phyloP scores from a whole-genome alignment of 1,139 yeast genomes.

The Suhomyces guaymorum region DNA sequence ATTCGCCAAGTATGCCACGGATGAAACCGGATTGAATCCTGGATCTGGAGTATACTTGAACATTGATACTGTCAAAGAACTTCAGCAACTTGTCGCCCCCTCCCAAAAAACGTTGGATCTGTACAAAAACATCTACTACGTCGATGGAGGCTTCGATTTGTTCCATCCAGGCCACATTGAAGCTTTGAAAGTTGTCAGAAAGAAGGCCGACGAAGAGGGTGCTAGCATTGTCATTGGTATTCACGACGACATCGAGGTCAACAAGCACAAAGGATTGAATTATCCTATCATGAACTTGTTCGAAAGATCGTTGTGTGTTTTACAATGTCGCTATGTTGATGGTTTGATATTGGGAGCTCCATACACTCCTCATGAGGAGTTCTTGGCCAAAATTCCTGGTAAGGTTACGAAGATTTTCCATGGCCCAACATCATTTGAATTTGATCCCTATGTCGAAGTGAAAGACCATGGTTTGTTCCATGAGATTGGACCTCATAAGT shows the following conservation, averaged over 20 bases:
- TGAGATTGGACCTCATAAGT: slow-evolving; percentile 55
- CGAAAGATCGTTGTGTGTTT: slow-evolving; percentile 82
- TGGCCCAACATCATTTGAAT: slow-evolving; percentile 55
- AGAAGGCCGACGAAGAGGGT: slow-evolving; percentile 36
- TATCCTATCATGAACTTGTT: slow-evolving; percentile 85
- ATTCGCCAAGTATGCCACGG: slow-evolving; percentile 64
- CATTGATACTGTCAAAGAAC: slow-evolving; percentile 20
- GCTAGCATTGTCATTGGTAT: slow-evolving; percentile 68
- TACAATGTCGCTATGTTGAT: slow-evolving; percentile 85
- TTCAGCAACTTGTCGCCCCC: slow-evolving; percentile 42
- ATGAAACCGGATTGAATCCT: slow-evolving; percentile 57
- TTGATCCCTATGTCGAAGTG: slow-evolving; percentile 46
- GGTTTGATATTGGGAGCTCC: slow-evolving; percentile 75
- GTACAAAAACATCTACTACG: slow-evolving; percentile 48
- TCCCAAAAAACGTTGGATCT: slow-evolving; percentile 25
- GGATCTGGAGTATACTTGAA: slow-evolving; percentile 63
- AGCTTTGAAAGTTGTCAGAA: slow-evolving; percentile 51
- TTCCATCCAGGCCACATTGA: slow-evolving; percentile 94
- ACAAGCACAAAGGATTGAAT: slow-evolving; percentile 61
- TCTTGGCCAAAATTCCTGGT: slow-evolving; percentile 40
- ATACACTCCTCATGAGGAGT: slow-evolving; percentile 44
- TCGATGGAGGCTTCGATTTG: slow-evolving; percentile 88
- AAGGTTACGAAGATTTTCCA: slow-evolving; percentile 53
- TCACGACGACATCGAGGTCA: slow-evolving; percentile 61
- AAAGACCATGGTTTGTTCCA: slow-evolving; percentile 39